Base-by-base conservation (phyloP, 1,139 yeast genomes). In the Lodderomyces parapsilosis region DNA sequence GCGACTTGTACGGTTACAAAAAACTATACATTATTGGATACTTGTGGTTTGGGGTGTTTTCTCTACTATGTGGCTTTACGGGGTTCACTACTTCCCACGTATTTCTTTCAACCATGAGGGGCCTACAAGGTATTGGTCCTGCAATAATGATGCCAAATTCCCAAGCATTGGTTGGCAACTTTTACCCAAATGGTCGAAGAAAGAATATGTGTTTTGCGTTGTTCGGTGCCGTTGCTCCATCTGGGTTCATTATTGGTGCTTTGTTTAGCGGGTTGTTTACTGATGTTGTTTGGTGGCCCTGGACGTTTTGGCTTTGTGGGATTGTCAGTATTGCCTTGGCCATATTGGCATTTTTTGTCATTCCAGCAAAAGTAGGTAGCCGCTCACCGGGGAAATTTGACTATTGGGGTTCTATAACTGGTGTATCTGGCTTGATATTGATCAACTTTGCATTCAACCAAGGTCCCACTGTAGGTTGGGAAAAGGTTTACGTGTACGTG, bases 1-100 rank as follows among this genome's bases (percentile, higher is more conserved):
- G 88, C n/a, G 88, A 83, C 55, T 58, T 80, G 50, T 71, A 67
- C 52, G 89, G 88, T 3, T 80, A 80, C 52, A 80, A 80, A 51
- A 56, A 45, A 31, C 51, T 80, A 44, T 75, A 70, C 51, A 43
- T 80, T 1, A 43, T 67, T 5, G 85, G 86, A 0, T 80, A 68
- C 48, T 38, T 58, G 2, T 71, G 81, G 75, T 62, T 69, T 31
- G 64, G 74, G 0, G 36, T 81, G 1, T 75, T 80, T 72, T 70
- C 82, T 3, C 50, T 81, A 36, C 51, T 79, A 3, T 63, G 72
- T 3, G 88, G 88, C 0, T 61, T 81, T 38, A 55, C 80, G 11
- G 66, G 58, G 2, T 80, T 72, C 53, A 58, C 77, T 7, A 52
- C 56, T 6, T 62, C 71, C 1, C 56, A 63, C 4, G 62, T 71